Evolutionary conservation across 139 green algal species (phyloP).

Genomic region (Volvox reticuliferus): DNA sequence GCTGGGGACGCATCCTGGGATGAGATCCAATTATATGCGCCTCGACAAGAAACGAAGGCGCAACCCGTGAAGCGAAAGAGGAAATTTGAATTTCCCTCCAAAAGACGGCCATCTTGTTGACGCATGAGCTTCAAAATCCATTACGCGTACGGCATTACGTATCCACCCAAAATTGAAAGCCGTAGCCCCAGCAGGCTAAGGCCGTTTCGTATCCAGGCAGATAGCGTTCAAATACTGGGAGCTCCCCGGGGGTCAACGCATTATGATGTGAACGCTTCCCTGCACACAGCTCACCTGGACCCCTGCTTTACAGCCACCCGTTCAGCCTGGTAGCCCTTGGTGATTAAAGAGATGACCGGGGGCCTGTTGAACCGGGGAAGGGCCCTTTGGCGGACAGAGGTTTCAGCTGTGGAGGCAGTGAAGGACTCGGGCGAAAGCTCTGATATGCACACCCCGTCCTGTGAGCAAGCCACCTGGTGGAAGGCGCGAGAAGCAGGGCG

Average conservation of each 20-base stretch:
- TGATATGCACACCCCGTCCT: background rate
- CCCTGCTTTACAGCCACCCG: background rate
- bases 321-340: background rate
- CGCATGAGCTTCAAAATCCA: too few relatives aligned
- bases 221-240: background rate
- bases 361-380: background rate
- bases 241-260: background rate
- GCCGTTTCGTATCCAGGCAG: background rate
- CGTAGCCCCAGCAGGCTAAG: background rate
- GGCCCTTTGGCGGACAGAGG: too few relatives aligned
- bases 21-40: too few relatives aligned
- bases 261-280: background rate
- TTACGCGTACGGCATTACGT: too few relatives aligned
- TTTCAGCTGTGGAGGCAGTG: background rate
- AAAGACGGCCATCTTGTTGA: too few relatives aligned
- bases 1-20: too few relatives aligned
- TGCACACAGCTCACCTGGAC: background rate
- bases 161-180: too few relatives aligned
- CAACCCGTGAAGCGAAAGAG: too few relatives aligned
- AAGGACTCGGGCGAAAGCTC: background rate
- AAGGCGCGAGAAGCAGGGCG: background rate
- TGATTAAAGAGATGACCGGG: background rate
- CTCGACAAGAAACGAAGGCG: too few relatives aligned
- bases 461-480: background rate
- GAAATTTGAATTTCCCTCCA: too few relatives aligned